Percentiles rank a stretch among this genome's conserved stretches.
Conservation (phyloP, 2,329 filamentous ascomycete species). For the Ceratocystiopsis minuta region DNA sequence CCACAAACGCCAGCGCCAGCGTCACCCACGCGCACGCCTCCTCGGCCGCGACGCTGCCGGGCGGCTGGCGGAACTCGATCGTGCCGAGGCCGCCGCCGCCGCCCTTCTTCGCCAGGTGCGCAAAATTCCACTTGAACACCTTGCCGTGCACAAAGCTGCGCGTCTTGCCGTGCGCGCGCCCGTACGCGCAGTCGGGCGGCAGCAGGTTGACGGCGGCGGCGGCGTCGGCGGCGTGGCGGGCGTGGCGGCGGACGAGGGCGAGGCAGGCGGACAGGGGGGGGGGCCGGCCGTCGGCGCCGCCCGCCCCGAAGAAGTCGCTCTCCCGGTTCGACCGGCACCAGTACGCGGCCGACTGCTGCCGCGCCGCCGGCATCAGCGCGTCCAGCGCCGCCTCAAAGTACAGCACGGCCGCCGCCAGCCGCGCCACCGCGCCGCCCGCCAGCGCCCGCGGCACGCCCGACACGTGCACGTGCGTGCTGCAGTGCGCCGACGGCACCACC, state of each 20-base stretch:
- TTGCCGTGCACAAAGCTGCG: slow-evolving; percentile 20
- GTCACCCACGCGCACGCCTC: slow-evolving; percentile 17
- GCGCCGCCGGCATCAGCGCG: slow-evolving; percentile 12
- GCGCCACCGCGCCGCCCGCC: slow-evolving; percentile 11
- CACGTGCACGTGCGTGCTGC: slow-evolving; percentile 22
- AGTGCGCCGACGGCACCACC: slow-evolving; percentile 13
- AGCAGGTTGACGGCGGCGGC: slow-evolving; percentile 17
- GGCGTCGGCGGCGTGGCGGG: not conserved
- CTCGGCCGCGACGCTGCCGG: slow-evolving; percentile 14
- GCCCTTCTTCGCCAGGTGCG: slow-evolving; percentile 6
- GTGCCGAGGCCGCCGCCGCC: slow-evolving; percentile 13
- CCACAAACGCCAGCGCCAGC: slow-evolving; percentile 18
- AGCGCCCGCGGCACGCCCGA: slow-evolving; percentile 12
- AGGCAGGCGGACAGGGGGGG: slow-evolving; percentile 7
- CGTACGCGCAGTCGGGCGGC: slow-evolving; percentile 15
- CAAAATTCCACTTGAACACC: slow-evolving; percentile 23
- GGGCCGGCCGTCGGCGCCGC: slow-evolving; percentile 7
- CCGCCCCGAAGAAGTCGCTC: slow-evolving; percentile 11
- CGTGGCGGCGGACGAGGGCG: slow-evolving; percentile 10
- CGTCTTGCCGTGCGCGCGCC: slow-evolving; percentile 14
- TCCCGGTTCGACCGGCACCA: slow-evolving; percentile 20
- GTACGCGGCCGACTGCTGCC: slow-evolving; percentile 12
- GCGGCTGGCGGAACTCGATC: slow-evolving; percentile 21
- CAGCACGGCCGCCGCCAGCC: slow-evolving; percentile 16
- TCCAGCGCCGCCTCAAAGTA: slow-evolving; percentile 20